These are phyloP conservation scores for Pythium phragmiticola DNA, from an alignment of 352 stramenopile genomes.

Conservation along the genomic window DNA sequence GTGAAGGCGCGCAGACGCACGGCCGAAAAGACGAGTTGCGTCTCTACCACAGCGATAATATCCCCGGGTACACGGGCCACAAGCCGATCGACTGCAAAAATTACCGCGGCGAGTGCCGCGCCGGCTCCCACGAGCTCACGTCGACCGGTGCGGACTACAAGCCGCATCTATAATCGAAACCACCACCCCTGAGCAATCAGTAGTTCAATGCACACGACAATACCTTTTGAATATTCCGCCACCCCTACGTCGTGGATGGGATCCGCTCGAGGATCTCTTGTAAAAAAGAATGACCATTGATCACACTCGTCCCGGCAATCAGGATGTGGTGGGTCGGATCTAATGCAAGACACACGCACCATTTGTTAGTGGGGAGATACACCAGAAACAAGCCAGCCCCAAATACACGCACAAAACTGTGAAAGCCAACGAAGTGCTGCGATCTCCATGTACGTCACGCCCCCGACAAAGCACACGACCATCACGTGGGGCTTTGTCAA, in stretches of 20 bases:
- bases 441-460: slow-evolving; percentile 71
- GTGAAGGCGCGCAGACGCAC: slow-evolving; percentile 41
- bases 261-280: slow-evolving; percentile 49
- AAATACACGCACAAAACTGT: slow-evolving; percentile 51
- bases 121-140: slow-evolving; percentile 53
- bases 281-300: slow-evolving; percentile 58
- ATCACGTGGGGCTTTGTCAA: slow-evolving; percentile 45
- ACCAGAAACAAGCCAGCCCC: neutral
- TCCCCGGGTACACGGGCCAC: slow-evolving; percentile 82
- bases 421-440: slow-evolving; percentile 71
- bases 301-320: slow-evolving; percentile 53
- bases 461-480: slow-evolving; percentile 67
- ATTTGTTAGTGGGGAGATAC: neutral
- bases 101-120: slow-evolving; percentile 67
- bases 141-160: slow-evolving; percentile 66
- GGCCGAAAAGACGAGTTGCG: slow-evolving; percentile 45
- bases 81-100: slow-evolving; percentile 78
- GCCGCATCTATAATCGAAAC: slow-evolving; percentile 39
- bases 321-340: slow-evolving; percentile 58
- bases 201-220: neutral
- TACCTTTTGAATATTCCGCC: neutral
- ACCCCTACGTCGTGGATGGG: slow-evolving; percentile 30
- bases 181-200: neutral
- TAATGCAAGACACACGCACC: slow-evolving; percentile 15
- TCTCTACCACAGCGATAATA: slow-evolving; percentile 81